Base-by-base conservation (phyloP, 129 eudicot species). In the Escallonia herrerae region DNA sequence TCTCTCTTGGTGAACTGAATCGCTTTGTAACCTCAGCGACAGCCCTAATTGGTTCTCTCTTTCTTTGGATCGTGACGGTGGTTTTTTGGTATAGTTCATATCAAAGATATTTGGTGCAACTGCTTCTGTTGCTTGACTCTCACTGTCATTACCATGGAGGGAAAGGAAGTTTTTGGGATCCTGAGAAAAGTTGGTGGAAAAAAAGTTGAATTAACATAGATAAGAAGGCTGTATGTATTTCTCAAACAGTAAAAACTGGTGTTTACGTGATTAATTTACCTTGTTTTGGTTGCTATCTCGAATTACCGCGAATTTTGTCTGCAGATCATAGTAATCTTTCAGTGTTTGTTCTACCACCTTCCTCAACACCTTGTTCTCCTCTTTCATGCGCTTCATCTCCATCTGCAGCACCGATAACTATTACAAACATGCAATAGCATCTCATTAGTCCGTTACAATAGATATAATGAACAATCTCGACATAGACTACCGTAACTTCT, bases 301-400 rank as follows among this genome's bases (percentile, higher is more conserved):
- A 45, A 83, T 48, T 8, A 72, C 52, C 0, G 86, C 67, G 50
- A 80, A 78, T 73, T 81, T 90, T 70, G 72, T 64, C 50, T 86
- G 95, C 15, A 90, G 75, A 81, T 90, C 86, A 40, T 60, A 63
- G 83, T 82, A 89, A 80, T 89, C 87, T 77, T 82, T 89, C 87
- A 89, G 78, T 15, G 94, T 80, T 69, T 76, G 71, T 71, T 89
- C 90, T 40, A 89, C 85, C 37, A 79, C 90, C 59, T 78, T 75
- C 76, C 73, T 80, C 72, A 89, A 74, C 67, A 68, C 65, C 79
- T 83, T 76, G 72, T 89, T 89, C 82, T 89, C 96, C 76, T 89
- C 96, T 66, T 83, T 85, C 90, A 89, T 85, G 3, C 79, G 64
- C 42, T 74, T 76, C 87, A 83, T 83, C 79, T 81, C 82, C 73